A percentile compares a stretch with the other conserved stretches of the same genome.
These are phyloP conservation scores for Lepiota subincarnata DNA, from an alignment of 768 basidiomycete species.

Conservation along the genomic window DNA sequence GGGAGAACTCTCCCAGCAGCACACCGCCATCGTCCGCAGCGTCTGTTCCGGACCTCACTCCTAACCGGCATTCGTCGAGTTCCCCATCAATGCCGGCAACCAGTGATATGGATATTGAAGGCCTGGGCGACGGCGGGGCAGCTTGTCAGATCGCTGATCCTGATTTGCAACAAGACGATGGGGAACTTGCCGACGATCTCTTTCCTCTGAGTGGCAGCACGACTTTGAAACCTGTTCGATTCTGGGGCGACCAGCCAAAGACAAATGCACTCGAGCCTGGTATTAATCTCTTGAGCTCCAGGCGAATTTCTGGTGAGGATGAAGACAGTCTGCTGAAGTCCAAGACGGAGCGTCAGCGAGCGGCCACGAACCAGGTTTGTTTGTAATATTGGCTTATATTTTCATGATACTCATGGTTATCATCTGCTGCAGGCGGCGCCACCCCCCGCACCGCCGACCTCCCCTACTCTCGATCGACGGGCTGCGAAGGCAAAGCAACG, in stretches of 20 bases:
- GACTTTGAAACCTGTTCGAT: slow-evolving; percentile 38
- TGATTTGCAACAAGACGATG: slow-evolving; percentile 15
- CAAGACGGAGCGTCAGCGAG: slow-evolving; percentile 25
- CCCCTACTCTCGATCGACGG: slow-evolving; percentile 29
- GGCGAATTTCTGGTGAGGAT: slow-evolving; percentile 25
- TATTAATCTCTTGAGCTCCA: slow-evolving; percentile 32
- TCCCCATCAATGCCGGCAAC: slow-evolving; percentile 41
- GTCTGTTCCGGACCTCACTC: slow-evolving; percentile 59
- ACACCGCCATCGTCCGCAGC: slow-evolving; percentile 37
- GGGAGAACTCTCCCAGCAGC: slow-evolving; percentile 21
- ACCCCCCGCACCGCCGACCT: slow-evolving; percentile 45
- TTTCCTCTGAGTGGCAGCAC: slow-evolving; percentile 31
- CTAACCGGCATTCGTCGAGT: slow-evolving; percentile 62
- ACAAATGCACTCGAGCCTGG: slow-evolving; percentile 32
- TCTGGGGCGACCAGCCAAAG: slow-evolving; percentile 37
- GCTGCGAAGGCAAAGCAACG: slow-evolving; percentile 15
- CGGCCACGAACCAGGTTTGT: slow-evolving; percentile 23
- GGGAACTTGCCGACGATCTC: slow-evolving; percentile 21
- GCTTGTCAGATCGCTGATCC: slow-evolving; percentile 5
- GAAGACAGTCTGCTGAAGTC: slow-evolving; percentile 23
- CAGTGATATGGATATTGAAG: slow-evolving; percentile 33
- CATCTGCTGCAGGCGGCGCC: slow-evolving; percentile 32
- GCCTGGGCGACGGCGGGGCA: slow-evolving; percentile 16
- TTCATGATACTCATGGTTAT: slow-evolving; percentile 19
- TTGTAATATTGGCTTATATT: background rate